Conservation (phyloP, 345 rosid genomes). For the Eucalyptus cloeziana region DNA sequence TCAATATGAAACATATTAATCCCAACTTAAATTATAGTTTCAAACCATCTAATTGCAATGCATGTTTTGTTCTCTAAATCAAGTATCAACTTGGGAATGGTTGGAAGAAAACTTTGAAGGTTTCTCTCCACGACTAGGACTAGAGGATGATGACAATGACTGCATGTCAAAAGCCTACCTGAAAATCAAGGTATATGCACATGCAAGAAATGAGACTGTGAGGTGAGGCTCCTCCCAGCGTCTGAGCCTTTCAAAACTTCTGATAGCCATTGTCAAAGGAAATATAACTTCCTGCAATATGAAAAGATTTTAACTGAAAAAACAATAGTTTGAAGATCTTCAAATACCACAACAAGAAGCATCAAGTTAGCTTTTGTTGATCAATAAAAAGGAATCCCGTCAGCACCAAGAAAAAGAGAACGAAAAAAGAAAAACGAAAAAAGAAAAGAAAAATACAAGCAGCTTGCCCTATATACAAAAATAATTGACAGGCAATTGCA, state of each 20-base stretch:
- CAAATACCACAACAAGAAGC: background rate
- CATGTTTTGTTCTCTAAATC: background rate
- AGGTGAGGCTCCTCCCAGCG: conserved; percentile 87
- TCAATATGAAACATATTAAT: background rate
- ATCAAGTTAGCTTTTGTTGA: background rate
- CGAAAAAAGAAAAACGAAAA: background rate
- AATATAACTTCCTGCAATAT: conserved; percentile 69
- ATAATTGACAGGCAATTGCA: background rate
- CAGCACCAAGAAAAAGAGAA: background rate
- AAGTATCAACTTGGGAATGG: background rate
- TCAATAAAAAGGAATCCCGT: background rate
- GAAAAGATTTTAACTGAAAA: background rate
- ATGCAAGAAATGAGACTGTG: conserved; percentile 69
- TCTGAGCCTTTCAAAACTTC: conserved; percentile 59
- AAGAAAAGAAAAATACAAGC: background rate
- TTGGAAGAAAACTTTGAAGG: background rate
- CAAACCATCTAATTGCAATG: background rate
- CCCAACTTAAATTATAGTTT: background rate
- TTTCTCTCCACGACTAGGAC: background rate
- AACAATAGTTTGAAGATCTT: background rate
- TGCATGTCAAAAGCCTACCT: conserved; percentile 25
- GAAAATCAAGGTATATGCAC: conserved; percentile 56
- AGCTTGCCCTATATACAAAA: background rate
- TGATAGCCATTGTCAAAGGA: conserved; percentile 50
- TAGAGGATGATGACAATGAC: background rate